Percentiles rank a stretch among this genome's conserved stretches.
Conservation (phyloP, 2,329 filamentous ascomycete genomes). For the Pseudogymnoascus sp. region DNA sequence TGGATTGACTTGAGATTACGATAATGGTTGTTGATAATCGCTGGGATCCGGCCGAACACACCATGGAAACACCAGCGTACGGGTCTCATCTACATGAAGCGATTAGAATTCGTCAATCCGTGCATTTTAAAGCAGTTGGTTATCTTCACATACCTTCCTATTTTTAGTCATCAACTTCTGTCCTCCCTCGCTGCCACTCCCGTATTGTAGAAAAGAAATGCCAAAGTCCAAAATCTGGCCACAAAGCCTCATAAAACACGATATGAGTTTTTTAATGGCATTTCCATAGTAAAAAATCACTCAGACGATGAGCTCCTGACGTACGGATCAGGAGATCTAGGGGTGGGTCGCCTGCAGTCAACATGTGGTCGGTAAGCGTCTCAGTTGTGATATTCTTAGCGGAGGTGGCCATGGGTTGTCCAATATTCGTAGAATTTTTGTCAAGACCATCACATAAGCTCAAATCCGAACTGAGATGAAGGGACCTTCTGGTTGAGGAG, state of each 20-base stretch:
- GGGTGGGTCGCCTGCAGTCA: slow-evolving; percentile 73
- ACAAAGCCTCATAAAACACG: background rate
- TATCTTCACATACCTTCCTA: background rate
- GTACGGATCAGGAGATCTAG: slow-evolving; percentile 82
- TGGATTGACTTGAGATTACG: background rate
- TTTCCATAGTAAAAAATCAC: slow-evolving; percentile 97
- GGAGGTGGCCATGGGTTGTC: background rate
- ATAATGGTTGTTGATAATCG: background rate
- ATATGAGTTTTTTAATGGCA: slow-evolving; percentile 58
- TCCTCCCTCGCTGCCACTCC: background rate
- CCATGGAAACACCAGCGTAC: background rate
- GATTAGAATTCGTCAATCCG: background rate
- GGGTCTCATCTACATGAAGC: background rate
- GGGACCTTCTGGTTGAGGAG: background rate
- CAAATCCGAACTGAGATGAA: background rate
- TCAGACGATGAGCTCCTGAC: slow-evolving; percentile 78
- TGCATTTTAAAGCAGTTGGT: background rate
- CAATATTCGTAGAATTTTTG: background rate
- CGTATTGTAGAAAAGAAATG: background rate
- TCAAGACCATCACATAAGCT: background rate
- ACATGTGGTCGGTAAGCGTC: slow-evolving; percentile 36
- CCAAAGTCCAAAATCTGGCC: background rate
- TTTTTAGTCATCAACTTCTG: background rate
- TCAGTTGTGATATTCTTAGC: background rate
- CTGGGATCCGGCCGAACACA: background rate